Evolutionary conservation across 2,329 filamentous ascomycete species (phyloP), one percentile per base, ranked within the genome.

Genomic region (Clarireedia paspali): DNA sequence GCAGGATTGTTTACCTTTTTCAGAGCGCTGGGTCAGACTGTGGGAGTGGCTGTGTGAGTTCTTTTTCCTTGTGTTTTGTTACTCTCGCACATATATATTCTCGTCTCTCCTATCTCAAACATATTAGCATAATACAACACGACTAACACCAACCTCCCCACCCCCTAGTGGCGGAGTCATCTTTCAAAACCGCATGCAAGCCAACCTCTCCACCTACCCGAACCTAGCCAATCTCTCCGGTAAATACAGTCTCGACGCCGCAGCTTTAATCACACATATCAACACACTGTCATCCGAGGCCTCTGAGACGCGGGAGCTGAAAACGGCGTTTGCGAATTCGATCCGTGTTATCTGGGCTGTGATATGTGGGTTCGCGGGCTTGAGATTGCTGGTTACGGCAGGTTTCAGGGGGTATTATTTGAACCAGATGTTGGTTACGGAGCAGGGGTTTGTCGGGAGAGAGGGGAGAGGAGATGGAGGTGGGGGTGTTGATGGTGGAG

Each of bases 1-100:
- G 76, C 78, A 0, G 82, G 79, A 12, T 79, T 88, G 72, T 86
- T 84, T 70, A 79, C 77, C 50, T 88, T 89, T 72, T 78, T 85
- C 65, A 78, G 83, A 12, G 76, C 78, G 1, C 76, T 87, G 20
- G 85, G 84, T 10, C 60, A 67, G 50, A 60, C 62, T 2, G 39
- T 65, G 6, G 62, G 63, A n/a, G 57, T 64, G 6, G 63, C 59
- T 3, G 74, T 87, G 49, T 80, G 38, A 47, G 27, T 47, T 17
- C 14, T 40, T 39, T 26, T 23, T 50, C 26, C 14, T 50, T 5
- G 3, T 50, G 1, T 26, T 42, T 36, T 7, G 27, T 4, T 30
- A 4, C 27, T 30, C 10, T 30, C 27, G 7, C 10, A 2, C 27
- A 30, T 30, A 7, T 30, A 9, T 20, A 20, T 20, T 30, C 27